Evolutionary conservation across 352 stramenopile genomes (phyloP).

Genomic region (Globisporangium abappressorium): DNA sequence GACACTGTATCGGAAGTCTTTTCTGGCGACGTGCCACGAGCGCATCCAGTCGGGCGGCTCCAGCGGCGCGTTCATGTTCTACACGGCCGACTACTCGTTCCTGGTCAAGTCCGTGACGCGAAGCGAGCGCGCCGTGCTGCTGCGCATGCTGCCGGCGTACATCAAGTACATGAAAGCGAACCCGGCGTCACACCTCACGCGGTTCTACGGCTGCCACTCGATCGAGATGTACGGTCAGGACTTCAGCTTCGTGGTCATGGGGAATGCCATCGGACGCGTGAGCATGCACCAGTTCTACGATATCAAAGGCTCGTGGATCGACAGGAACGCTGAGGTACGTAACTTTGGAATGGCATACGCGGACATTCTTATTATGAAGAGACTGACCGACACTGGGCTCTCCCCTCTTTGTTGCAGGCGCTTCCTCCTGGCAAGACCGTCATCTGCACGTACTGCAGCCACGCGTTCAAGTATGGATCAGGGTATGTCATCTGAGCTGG

Average conservation of each 20-base stretch:
- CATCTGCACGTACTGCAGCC: conserved; percentile 84
- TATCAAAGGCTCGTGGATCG: conserved; percentile 91
- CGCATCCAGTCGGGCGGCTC: conserved; percentile 83
- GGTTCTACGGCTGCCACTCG: conserved; percentile 88
- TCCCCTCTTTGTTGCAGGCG: conserved; percentile 22
- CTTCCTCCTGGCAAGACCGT: conserved; percentile 80
- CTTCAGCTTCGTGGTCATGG: conserved; percentile 91
- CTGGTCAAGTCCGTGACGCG: conserved; percentile 87
- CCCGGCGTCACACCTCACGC: conserved; percentile 78
- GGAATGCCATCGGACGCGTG: conserved; percentile 77
- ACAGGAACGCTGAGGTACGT: conserved; percentile 39
- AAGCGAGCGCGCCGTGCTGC: conserved; percentile 71
- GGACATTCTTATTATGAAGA: conserved; percentile 46
- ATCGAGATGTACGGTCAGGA: conserved; percentile 88
- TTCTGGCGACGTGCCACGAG: conserved; percentile 78
- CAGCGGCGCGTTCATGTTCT: conserved; percentile 91
- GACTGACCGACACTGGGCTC: neutral
- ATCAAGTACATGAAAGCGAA: conserved; percentile 80
- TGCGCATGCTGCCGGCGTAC: conserved; percentile 83
- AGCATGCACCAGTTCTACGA: conserved; percentile 87
- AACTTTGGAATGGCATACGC: neutral
- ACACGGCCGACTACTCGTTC: conserved; percentile 83
- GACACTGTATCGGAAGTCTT: conserved; percentile 64
- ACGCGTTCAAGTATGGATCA: conserved; percentile 74
- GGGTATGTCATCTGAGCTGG: conserved; percentile 27